Percentiles rank a stretch among this genome's conserved stretches.
phyloP scores from a whole-genome alignment of 2,329 filamentous ascomycete species.

The Pseudogymnoascus sp. region DNA sequence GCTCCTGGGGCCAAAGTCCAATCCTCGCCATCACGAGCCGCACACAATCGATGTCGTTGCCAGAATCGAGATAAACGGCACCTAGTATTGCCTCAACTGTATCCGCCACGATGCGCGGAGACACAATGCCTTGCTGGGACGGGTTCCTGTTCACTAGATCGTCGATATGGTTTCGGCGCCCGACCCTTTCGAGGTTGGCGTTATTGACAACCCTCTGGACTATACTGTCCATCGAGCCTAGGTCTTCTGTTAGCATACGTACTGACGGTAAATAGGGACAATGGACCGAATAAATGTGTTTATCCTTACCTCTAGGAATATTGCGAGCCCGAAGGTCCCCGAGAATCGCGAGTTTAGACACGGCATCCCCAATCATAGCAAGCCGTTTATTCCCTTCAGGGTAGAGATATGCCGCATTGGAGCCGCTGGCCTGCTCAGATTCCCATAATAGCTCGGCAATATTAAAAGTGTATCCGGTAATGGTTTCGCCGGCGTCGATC shows the following conservation, averaged over 20 bases:
- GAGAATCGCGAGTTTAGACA: not conserved
- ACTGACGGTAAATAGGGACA: too few species aligned
- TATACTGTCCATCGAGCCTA: not conserved
- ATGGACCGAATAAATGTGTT: not conserved
- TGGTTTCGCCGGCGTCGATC: not conserved
- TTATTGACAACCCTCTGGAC: not conserved
- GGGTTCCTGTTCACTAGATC: constrained; percentile 11
- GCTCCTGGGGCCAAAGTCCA: not conserved
- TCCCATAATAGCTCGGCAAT: not conserved
- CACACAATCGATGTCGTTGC: not conserved
- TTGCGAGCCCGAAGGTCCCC: not conserved
- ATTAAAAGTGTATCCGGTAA: not conserved
- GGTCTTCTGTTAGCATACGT: not conserved
- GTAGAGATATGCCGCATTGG: not conserved
- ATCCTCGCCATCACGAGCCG: not conserved
- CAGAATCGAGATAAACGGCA: not conserved
- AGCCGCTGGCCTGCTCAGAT: not conserved
- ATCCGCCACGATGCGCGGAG: not conserved
- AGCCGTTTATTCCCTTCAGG: not conserved
- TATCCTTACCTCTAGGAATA: not conserved
- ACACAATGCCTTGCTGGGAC: constrained; percentile 11
- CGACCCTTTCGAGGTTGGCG: constrained; percentile 4
- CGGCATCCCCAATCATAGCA: not conserved
- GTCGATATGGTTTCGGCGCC: not conserved
- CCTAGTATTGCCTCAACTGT: not conserved